Evolutionary conservation across 106 monocot genomes (phyloP), one percentile per base, ranked within the genome.

Genomic region (Acorus calamus): DNA sequence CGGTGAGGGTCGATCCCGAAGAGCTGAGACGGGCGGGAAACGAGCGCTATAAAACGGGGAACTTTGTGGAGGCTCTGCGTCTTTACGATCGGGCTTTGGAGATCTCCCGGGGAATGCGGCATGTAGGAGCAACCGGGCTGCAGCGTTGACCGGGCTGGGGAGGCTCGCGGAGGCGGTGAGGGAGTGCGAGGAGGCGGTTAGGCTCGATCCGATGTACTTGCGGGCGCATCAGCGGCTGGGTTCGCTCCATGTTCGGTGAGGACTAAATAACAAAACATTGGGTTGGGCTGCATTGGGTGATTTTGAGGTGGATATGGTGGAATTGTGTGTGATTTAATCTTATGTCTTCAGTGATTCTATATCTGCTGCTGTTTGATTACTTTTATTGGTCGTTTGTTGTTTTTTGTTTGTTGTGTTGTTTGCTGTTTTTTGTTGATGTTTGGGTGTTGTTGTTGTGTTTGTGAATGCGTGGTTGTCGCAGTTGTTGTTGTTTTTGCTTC

Each of bases 11-110:
- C 50, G 81, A 82, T 67, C 79, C 80, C 28, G 82, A 84, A 66
- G 87, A 80, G 61, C 65, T 84, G 66, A 92, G 79, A 6, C 77
- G 47, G 50, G 66, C 74, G 2, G 92, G 87, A 28, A 92, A 92
- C 68, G 92, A 87, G 60, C 73, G 63, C 11, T 92, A 87, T 66
- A 81, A 77, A 64, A 77, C 65, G 71, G 84, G 92, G 6, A 59
- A 77, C 45, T 80, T 72, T 56, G 65, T 42, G 2, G 92, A 92
- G 10, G 92, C 92, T 13, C 67, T 92, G 46, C 62, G 62, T 55
- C 66, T 71, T 10, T 92, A 87, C 56, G 79, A 92, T 11, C 67
- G 68, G 46, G 92, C 87, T 0, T 68, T 84, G 2, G 62, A 60
- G 42, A 75, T 87, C 58, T 92, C 75, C 82, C 84, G 0, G 75